Percentiles rank a stretch among this genome's conserved stretches.
These are phyloP conservation scores for Cenococcum geophilum DNA, from an alignment of 495 filamentous ascomycete genomes.

Conservation along the genomic window DNA sequence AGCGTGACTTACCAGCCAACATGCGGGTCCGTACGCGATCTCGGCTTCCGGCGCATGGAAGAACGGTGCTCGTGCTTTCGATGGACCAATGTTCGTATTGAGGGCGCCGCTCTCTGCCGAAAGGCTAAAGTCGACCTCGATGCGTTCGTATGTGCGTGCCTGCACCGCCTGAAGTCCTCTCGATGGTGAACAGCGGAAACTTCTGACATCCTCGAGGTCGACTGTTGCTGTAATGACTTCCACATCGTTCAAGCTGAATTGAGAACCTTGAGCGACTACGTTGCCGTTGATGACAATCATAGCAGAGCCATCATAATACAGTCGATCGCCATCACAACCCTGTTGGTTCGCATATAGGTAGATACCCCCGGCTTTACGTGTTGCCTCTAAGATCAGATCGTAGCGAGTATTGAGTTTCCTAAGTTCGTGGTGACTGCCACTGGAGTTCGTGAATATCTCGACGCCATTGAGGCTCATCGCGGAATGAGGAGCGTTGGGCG, in stretches of 20 bases:
- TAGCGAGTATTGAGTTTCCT: conserved; percentile 70
- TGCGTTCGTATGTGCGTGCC: conserved; percentile 38
- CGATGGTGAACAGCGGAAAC: conserved; percentile 47
- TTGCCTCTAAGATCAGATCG: conserved; percentile 69
- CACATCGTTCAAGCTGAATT: conserved; percentile 73
- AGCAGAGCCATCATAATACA: conserved; percentile 66
- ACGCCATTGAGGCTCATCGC: conserved; percentile 55
- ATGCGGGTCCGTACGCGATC: too few species aligned
- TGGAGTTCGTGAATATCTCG: conserved; percentile 77
- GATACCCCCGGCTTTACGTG: conserved; percentile 60
- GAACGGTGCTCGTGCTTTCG: conserved; percentile 37
- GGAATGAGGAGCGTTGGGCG: conserved; percentile 41
- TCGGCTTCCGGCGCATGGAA: conserved; percentile 68
- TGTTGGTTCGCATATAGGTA: conserved; percentile 72
- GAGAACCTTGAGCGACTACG: conserved; percentile 62
- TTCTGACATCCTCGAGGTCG: conserved; percentile 70
- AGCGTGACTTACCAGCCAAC: too few species aligned
- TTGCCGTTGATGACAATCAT: conserved; percentile 73
- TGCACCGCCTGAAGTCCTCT: conserved; percentile 54
- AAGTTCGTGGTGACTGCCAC: conserved; percentile 65
- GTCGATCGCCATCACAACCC: conserved; percentile 65
- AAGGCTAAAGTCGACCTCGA: conserved; percentile 43
- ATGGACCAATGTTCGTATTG: conserved; percentile 32
- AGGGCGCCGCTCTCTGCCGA: conserved; percentile 31
- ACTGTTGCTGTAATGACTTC: conserved; percentile 77